Base-by-base conservation (phyloP, 2,329 filamentous ascomycete species). In the Drechslerella stenobrocha region DNA sequence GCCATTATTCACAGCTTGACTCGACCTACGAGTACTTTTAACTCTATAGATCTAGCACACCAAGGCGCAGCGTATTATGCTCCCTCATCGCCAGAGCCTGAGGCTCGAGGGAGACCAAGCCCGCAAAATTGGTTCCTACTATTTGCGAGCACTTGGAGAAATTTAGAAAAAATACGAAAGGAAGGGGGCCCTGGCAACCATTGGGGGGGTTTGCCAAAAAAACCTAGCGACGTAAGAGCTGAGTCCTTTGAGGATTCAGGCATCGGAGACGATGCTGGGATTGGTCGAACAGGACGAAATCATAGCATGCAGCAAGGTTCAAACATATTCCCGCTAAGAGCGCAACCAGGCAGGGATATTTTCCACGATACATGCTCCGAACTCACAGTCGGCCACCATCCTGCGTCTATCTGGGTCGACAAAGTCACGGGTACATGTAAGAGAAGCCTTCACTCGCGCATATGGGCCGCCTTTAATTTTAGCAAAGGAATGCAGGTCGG, bases 341-440 rank as follows among this genome's bases (percentile, higher is more conserved):
- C 63, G 55, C 61, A 60, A 46, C 28, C 30, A 24, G 50, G 55
- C 63, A 67, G 51, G 63, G 63, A 67, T 67, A 50, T 67, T 57
- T 56, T 50, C 40, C 15, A 48, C 48, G 28, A 44, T 53, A 57
- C 51, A 59, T 28, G 23, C 45, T 47, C 52, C 32, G 45, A 50
- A 45, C 34, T 51, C 37, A 52, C 40, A 32, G 48, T 42, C 56
- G 35, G 23, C 24, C 42, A 28, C 23, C 24, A 51, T 51, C 22
- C 44, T 67, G 63, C 63, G 63, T 67, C 63, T 67, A 67, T 55
- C 51, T 13, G 45, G 45, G 32, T 11, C 9, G 23, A 28, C 37
- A 47, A 67, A 59, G 63, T 67, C 63, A 67, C 63, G 44, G 46
- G 63, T 60, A 67, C 63, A 37, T 59, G 42, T 56, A 51, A 45